A percentile compares a stretch with the other conserved stretches of the same genome.
phyloP scores from a whole-genome alignment of 495 filamentous ascomycete genomes.

The Neurospora sp. region DNA sequence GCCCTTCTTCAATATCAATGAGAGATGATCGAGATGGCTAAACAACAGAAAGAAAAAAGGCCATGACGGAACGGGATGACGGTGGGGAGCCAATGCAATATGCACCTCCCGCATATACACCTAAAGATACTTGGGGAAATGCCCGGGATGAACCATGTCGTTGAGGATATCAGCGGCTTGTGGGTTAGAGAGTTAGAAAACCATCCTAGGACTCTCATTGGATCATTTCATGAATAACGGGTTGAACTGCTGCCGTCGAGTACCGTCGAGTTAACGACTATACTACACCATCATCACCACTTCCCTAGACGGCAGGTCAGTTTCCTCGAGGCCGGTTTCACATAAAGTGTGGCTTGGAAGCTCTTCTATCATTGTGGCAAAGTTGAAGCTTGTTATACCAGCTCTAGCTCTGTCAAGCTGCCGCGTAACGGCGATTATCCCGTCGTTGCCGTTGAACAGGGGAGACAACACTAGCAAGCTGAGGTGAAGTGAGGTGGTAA shows the following conservation, averaged over 20 bases:
- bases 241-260: too few species aligned
- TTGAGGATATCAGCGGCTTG: not conserved
- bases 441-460: not conserved
- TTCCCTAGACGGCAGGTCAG: not conserved
- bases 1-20: not conserved
- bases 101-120: not conserved
- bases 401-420: not conserved
- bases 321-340: not conserved
- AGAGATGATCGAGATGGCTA: not conserved
- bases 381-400: not conserved
- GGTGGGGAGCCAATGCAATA: not conserved
- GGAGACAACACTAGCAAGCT: not conserved
- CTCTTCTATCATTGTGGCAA: not conserved
- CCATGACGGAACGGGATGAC: not conserved
- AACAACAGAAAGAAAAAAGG: not conserved
- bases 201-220: not conserved
- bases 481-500: not conserved
- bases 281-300: not conserved
- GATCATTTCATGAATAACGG: not conserved
- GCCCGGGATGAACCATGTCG: not conserved
- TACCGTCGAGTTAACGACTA: not conserved
- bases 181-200: not conserved
- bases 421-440: not conserved
- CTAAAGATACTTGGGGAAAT: not conserved
- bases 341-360: not conserved